Base-by-base conservation (phyloP, 352 stramenopile species). In the Globisporangium recalcitrans region DNA sequence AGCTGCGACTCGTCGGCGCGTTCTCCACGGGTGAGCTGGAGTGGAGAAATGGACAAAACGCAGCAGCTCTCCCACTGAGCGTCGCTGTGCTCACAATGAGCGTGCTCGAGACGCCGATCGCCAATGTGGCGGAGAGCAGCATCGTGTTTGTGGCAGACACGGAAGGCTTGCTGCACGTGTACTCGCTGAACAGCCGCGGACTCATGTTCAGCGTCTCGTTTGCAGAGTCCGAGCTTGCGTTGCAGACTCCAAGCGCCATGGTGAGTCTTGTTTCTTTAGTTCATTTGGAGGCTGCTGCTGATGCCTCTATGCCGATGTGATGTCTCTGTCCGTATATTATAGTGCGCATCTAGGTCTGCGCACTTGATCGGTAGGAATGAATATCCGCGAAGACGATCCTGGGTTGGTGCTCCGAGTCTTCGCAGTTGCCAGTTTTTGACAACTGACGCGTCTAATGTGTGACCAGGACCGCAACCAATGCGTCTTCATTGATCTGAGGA, bases 1-100 rank as follows among this genome's bases (percentile, higher is more conserved):
- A 74, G 38, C 48, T 90, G 19, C 63, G 63, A 27, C 75, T 80
- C 0, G 63, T 89, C 0, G 80, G 77, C 0, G 72, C 82, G 0
- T 85, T 85, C 44, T 89, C 73, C 42, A 74, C 63, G 0, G 67
- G 62, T 1, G 77, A 83, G 11, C 62, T 88, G 13, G 16, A 38
- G 13, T 21, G 84, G 2, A 38, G 58, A n/a, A 22, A 47, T 31
- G 27, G 34, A 9, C 36, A 58, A 42, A 2, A 51, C n/a, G 26
- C 56, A 29, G 14, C 27, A 24, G 19, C 49, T 40, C 44, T 74
- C 26, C 73, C 69, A 24, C 53, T 69, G 5, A 72, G 60, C 58
- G 58, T 67, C 19, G 65, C 61, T n/a, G 63, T 77, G 21, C 36
- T 78, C 27, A 57, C 65, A 8, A 22, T 64, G 31, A 54, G 34